Conservation (phyloP, 2,329 filamentous ascomycete species). For the Beauveria bassiana region DNA sequence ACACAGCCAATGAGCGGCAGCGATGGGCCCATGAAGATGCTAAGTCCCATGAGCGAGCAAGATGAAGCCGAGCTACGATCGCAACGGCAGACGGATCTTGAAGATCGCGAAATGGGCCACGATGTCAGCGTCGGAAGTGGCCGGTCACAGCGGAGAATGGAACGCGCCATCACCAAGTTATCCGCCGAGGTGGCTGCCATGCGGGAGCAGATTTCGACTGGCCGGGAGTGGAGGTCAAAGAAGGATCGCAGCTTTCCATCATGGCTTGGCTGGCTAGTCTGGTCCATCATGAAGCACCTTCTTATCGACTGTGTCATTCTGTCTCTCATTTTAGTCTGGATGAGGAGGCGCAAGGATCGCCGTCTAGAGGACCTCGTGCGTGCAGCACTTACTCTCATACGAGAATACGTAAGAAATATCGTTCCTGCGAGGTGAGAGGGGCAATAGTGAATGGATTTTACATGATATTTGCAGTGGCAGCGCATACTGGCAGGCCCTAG, state of each 20-base stretch:
- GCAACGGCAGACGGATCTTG: constrained; percentile 38
- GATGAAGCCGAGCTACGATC: constrained; percentile 57
- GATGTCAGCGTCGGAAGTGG: constrained; percentile 26
- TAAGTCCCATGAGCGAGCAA: constrained; percentile 81
- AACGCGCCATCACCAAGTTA: constrained; percentile 78
- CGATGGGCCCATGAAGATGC: constrained; percentile 55
- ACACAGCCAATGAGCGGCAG: constrained; percentile 40
- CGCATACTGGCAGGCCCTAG: too few relatives aligned
- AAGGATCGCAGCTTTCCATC: constrained; percentile 56
- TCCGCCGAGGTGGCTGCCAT: constrained; percentile 88
- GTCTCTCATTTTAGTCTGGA: constrained; percentile 59
- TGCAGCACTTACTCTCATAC: constrained; percentile 47
- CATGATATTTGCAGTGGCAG: neutral
- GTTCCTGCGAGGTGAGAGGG: constrained; percentile 46
- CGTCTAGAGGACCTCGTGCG: constrained; percentile 68
- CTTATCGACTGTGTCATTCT: constrained; percentile 63
- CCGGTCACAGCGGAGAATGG: constrained; percentile 75
- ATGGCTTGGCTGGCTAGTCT: constrained; percentile 65
- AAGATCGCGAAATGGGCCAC: constrained; percentile 36
- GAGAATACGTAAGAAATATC: constrained; percentile 53
- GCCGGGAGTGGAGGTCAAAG: constrained; percentile 61
- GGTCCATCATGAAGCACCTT: constrained; percentile 64
- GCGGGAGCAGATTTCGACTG: constrained; percentile 78
- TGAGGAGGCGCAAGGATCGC: constrained; percentile 63
- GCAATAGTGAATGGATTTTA: too few relatives aligned